Percentiles rank a stretch among this genome's conserved stretches.
Evolutionary conservation across 2,329 filamentous ascomycete genomes (phyloP).

Genomic region (Cladosporium phlei): DNA sequence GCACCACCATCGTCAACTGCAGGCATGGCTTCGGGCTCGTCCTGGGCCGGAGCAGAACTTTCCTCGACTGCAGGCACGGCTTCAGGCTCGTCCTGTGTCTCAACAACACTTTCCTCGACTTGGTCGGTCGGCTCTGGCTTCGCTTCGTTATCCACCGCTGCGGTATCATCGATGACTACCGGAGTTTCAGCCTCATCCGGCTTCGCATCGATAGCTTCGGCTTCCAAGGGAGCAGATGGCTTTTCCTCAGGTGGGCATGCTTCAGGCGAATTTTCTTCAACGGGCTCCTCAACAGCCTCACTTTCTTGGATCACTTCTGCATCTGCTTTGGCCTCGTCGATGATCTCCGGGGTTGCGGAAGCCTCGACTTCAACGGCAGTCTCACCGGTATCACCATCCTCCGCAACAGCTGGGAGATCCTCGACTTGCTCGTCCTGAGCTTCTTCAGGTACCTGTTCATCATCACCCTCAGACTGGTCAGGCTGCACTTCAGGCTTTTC

Average conservation of each 20-base stretch:
- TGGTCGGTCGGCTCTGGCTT: neutral
- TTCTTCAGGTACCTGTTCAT: neutral
- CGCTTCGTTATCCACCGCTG: neutral
- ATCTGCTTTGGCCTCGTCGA: no score
- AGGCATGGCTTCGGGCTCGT: neutral
- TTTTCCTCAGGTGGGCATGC: neutral
- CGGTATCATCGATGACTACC: neutral
- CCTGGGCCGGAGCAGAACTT: neutral
- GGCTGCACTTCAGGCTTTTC: neutral
- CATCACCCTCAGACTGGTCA: neutral
- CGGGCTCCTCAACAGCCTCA: neutral
- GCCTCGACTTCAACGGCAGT: neutral
- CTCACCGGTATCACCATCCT: neutral
- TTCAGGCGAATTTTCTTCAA: neutral
- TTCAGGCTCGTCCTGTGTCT: no score
- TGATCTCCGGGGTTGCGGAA: no score
- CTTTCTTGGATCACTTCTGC: no score
- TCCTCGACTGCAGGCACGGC: neutral
- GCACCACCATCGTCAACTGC: neutral
- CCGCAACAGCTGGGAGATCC: no score
- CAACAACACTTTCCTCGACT: neutral
- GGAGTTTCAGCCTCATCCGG: neutral
- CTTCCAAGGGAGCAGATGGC: neutral
- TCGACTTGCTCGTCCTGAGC: no score
- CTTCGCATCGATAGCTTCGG: neutral